Evolutionary conservation across 2,329 filamentous ascomycete species (phyloP), one percentile per base, ranked within the genome.

Genomic region (Colletotrichum sp.): DNA sequence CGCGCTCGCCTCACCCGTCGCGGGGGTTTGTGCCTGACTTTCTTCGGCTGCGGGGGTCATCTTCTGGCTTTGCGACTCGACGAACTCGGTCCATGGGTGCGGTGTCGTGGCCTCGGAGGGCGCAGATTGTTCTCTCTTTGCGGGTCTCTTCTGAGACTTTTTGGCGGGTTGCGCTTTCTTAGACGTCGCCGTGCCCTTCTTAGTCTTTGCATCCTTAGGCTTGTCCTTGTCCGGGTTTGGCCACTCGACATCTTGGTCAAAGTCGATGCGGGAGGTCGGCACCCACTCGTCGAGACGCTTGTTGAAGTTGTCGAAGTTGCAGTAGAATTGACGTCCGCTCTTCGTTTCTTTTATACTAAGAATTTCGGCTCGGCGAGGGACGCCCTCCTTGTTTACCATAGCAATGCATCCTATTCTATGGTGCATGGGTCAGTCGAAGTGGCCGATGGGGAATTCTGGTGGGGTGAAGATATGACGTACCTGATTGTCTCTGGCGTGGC

Each of bases 291-390:
- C 88, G 15, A 92, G 85, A 79, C 89, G 90, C 85, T 99, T 99
- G 87, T 99, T 99, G 91, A 98, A 99, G 82, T 98, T 98, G 82
- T 98, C 95, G 84, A 98, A 99, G 84, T 99, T 98, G 81, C 98
- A 98, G 85, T 98, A 98, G 83, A 96, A 98, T 71, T 95, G 94
- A 52, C 95, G 94, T 18, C 94, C 93, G 81, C 95, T 96, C 85
- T 98, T 98, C 26, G 95, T 94, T 75, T 96, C 95, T 82, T 95
- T 94, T 80, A 99, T 98, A 75, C 95, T 97, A n/a, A 99, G 88
- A 78, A 99, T 98, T 84, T 99, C 97, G 80, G 97, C 97, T 86
- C 97, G 96, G 80, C 97, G 93, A 77, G 94, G 91, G 81, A 96
- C 93, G 76, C 95, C 95, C 84, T 98, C 96, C 80, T 92, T 92